Evolutionary conservation across 2,329 filamentous ascomycete species (phyloP), one percentile per base, ranked within the genome.

Genomic region (Dactylellina cionopaga): DNA sequence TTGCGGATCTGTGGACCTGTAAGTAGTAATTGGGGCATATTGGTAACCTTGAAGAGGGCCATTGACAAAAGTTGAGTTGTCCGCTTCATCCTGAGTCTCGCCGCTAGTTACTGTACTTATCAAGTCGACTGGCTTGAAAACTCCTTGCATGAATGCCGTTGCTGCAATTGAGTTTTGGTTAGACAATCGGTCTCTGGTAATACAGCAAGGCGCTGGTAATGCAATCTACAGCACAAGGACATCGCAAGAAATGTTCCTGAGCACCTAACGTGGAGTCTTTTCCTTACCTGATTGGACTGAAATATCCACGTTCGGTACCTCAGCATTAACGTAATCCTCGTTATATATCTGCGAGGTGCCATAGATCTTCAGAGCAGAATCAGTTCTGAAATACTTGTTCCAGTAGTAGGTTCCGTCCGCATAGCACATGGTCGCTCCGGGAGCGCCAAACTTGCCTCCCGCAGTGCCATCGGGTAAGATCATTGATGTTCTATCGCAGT

Each of bases 401-500:
- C 54, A 72, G 46, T 60, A 72, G 46, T 24, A 72, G 2, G 44
- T 44, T 1, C 68, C 68, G 10, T 72, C 68, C 33, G 35, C 13
- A 41, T 39, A 65, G 59, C 68, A 72, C 59, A 64, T 63, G 3
- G 33, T 54, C 17, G 68, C 68, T 9, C 68, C 68, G 7, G 35
- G 15, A 11, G 44, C 25, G 11, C 59, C 68, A 43, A 72, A 72
- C 2, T 25, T 1, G 27, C 68, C 68, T 3, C 68, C 68, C 4
- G 27, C 11, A 5, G 31, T 17, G 2, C 58, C 59, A 51, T 72
- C 58, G 2, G 66, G 52, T 11, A 37, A 25, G 17, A 31, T 29
- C 15, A 72, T 15, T 6, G 68, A 72, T 11, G 68, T 72, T 43
- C 68, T 58, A 17, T 72, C 68, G 54, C 68, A 72, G 33, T 72